These are phyloP conservation scores for Musa itinerans DNA, from an alignment of 176 grass and related monocot species.

Conservation along the genomic window DNA sequence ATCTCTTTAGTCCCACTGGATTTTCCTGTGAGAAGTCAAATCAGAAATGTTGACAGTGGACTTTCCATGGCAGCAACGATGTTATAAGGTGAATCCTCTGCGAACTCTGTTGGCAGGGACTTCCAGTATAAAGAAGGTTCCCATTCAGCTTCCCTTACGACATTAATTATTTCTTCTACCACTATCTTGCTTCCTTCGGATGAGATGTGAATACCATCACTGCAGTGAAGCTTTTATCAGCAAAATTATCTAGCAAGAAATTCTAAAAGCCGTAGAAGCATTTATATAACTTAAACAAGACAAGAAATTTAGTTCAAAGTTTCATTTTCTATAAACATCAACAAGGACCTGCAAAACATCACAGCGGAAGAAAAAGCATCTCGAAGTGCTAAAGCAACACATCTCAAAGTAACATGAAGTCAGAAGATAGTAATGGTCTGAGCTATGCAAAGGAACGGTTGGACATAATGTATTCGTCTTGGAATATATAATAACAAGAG, in stretches of 20 bases:
- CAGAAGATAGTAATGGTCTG: too few species aligned
- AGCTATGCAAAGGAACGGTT: too few species aligned
- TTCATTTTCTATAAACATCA: neutral
- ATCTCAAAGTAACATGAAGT: too few species aligned
- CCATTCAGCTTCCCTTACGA: conserved; percentile 28
- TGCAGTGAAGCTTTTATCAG: conserved; percentile 9
- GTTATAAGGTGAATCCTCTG: conserved; percentile 63
- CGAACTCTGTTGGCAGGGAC: conserved; percentile 62
- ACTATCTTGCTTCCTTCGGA: conserved; percentile 25
- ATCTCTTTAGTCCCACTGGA: conserved; percentile 49
- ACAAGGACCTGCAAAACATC: too few species aligned
- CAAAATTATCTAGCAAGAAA: neutral
- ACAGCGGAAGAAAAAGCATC: too few species aligned
- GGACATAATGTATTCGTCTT: neutral
- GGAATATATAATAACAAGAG: neutral
- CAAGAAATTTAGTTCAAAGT: neutral
- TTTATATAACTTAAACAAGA: neutral
- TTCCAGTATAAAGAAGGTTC: conserved; percentile 80
- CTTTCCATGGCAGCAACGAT: conserved; percentile 47
- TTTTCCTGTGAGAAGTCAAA: conserved; percentile 45
- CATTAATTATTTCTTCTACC: conserved; percentile 22
- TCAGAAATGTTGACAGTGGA: conserved; percentile 62
- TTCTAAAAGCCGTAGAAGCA: neutral
- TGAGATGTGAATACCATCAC: conserved; percentile 33
- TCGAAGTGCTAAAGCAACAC: too few species aligned